A percentile compares a stretch with the other conserved stretches of the same genome.
These are phyloP conservation scores for Geotrichum australiense DNA, from an alignment of 1,139 yeast species.

Conservation along the genomic window DNA sequence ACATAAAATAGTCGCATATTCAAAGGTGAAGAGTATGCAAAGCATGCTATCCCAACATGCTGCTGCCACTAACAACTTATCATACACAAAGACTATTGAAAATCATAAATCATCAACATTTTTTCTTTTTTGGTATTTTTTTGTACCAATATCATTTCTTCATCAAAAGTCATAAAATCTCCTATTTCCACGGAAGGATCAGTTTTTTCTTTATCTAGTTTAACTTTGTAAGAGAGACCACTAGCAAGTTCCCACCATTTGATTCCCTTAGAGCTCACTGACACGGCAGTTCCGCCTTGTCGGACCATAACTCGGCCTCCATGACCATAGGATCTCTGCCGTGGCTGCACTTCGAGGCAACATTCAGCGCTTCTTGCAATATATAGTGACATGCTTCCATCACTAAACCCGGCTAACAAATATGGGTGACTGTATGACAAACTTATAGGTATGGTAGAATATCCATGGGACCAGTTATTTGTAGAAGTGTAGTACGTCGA, in stretches of 20 bases:
- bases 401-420: slow-evolving; percentile 16
- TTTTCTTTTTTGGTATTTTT: slow-evolving; percentile 9
- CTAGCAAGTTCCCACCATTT: slow-evolving; percentile 21
- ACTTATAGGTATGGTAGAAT: slow-evolving; percentile 9
- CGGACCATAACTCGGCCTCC: slow-evolving; percentile 18
- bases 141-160: slow-evolving; percentile 18
- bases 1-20: too few species aligned
- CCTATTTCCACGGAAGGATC: slow-evolving; percentile 8
- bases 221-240: slow-evolving; percentile 1
- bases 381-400: slow-evolving; percentile 17
- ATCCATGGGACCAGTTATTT: slow-evolving; percentile 13
- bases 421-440: slow-evolving; percentile 18
- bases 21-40: too few species aligned
- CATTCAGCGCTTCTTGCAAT: slow-evolving; percentile 17
- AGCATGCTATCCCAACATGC: not conserved
- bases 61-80: not conserved
- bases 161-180: slow-evolving; percentile 17
- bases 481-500: slow-evolving; percentile 11
- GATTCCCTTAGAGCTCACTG: slow-evolving; percentile 21
- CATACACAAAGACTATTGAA: slow-evolving; percentile 7
- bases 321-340: slow-evolving; percentile 21
- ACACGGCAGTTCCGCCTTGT: slow-evolving; percentile 20
- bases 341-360: slow-evolving; percentile 17
- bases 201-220: not conserved
- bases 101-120: slow-evolving; percentile 17